Conservation (phyloP, 805 yeast species). For the Sungouiella thailandica region DNA sequence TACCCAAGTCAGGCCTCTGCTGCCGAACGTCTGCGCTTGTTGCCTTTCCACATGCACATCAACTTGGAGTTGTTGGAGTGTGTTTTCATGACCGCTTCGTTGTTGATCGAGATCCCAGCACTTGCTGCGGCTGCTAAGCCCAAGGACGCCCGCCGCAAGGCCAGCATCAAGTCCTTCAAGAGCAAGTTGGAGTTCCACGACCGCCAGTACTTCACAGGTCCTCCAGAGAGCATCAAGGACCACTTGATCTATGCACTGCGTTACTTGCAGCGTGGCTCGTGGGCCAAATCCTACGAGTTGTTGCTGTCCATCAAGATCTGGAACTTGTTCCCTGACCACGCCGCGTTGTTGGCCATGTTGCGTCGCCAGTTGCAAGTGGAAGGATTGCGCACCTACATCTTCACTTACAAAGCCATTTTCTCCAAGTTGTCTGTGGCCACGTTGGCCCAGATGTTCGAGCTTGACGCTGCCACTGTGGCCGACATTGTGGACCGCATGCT, state of each 20-base stretch:
- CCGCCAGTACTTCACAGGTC: conserved; percentile 93
- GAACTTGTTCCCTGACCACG: conserved; percentile 72
- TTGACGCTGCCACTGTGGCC: conserved; percentile 50
- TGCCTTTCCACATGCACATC: conserved; percentile 98
- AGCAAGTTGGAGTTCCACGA: conserved; percentile 89
- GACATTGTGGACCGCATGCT: conserved; percentile 72
- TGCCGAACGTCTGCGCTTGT: conserved; percentile 71
- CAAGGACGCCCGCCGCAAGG: conserved; percentile 54
- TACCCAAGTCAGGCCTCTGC: conserved; percentile 51
- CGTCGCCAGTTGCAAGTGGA: conserved; percentile 77
- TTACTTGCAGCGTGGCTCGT: conserved; percentile 82
- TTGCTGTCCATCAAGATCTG: conserved; percentile 78
- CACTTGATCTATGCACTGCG: conserved; percentile 89
- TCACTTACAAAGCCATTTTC: conserved; percentile 75
- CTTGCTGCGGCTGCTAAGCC: conserved; percentile 62
- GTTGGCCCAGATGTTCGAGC: conserved; percentile 62
- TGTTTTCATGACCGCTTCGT: conserved; percentile 83
- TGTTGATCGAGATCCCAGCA: conserved; percentile 87
- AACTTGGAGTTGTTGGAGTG: conserved; percentile 92
- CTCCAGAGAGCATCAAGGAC: conserved; percentile 95
- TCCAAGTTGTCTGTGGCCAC: conserved; percentile 65
- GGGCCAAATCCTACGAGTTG: conserved; percentile 72
- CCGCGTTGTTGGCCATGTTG: conserved; percentile 64
- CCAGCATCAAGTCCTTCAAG: conserved; percentile 77
- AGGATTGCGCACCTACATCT: conserved; percentile 88